A percentile compares a stretch with the other conserved stretches of the same genome.
Conservation (phyloP, 2,329 filamentous ascomycete genomes). For the Aureobasidium subglaciale region DNA sequence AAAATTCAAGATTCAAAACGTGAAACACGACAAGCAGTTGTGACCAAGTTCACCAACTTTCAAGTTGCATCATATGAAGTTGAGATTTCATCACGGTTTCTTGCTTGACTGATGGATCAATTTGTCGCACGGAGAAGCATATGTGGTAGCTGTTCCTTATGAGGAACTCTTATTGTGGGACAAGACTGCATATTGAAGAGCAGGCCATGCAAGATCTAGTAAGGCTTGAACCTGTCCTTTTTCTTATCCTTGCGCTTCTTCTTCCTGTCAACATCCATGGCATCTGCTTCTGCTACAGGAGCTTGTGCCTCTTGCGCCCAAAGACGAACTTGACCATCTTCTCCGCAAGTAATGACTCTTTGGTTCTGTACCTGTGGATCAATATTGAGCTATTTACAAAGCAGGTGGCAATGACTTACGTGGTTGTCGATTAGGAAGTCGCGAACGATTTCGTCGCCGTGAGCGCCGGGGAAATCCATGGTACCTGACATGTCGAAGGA, state of each 20-base stretch:
- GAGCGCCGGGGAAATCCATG: constrained; percentile 34
- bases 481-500: constrained; percentile 12
- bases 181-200: too few relatives aligned
- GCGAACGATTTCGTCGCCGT: constrained; percentile 43
- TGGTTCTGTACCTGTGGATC: not conserved
- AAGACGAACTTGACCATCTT: constrained; percentile 40
- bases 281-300: constrained; percentile 1
- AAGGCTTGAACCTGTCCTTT: constrained; percentile 34
- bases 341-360: constrained; percentile 40
- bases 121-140: too few relatives aligned
- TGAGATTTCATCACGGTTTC: too few relatives aligned
- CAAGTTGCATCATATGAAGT: too few relatives aligned
- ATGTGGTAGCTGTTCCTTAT: too few relatives aligned
- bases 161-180: too few relatives aligned
- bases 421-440: constrained; percentile 35
- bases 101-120: too few relatives aligned
- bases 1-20: too few relatives aligned
- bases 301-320: constrained; percentile 29
- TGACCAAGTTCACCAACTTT: too few relatives aligned
- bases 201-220: constrained; percentile 21
- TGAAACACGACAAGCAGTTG: too few relatives aligned
- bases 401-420: constrained; percentile 10
- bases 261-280: constrained; percentile 18
- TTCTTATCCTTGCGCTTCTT: constrained; percentile 28
- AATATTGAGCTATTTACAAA: not conserved